Conservation (phyloP, 441 rosid genomes). For the Aleurites moluccanus region DNA sequence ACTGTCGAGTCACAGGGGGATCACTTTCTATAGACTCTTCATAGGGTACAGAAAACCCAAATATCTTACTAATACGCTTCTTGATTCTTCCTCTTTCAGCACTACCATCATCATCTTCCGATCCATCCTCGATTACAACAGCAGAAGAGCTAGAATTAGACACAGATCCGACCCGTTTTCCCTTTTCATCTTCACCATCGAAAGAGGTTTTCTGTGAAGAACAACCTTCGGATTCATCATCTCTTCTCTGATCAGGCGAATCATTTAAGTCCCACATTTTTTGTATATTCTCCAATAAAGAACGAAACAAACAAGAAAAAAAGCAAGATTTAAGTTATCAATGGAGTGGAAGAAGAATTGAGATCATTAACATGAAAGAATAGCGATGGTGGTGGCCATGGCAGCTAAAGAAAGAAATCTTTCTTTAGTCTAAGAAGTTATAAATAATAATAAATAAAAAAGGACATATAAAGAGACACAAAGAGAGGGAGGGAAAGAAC, state of each 20-base stretch:
- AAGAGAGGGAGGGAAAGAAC: conserved; percentile 6
- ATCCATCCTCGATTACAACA: conserved; percentile 70
- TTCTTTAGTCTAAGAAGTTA: conserved; percentile 4
- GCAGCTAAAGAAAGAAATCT: not conserved
- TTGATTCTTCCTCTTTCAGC: conserved; percentile 28
- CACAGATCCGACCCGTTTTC: conserved; percentile 81
- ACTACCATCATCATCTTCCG: conserved; percentile 62
- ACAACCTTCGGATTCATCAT: conserved; percentile 67
- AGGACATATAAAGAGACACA: conserved; percentile 12
- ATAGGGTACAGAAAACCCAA: conserved; percentile 45
- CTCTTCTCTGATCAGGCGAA: conserved; percentile 56
- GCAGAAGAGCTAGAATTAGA: conserved; percentile 94
- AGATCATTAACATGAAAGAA: not conserved
- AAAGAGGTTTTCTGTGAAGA: conserved; percentile 53
- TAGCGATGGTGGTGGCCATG: not conserved
- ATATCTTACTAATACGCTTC: conserved; percentile 41
- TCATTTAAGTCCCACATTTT: conserved; percentile 96
- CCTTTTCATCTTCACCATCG: conserved; percentile 52
- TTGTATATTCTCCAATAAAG: not conserved
- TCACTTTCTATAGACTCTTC: conserved; percentile 34
- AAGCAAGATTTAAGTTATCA: not conserved
- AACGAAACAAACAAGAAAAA: not conserved
- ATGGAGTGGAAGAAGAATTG: not conserved
- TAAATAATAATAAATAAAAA: conserved; percentile 3
- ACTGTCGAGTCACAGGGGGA: conserved; percentile 60